These are phyloP conservation scores for Candida endomychidarum DNA, from an alignment of 805 yeast species.

Conservation along the genomic window DNA sequence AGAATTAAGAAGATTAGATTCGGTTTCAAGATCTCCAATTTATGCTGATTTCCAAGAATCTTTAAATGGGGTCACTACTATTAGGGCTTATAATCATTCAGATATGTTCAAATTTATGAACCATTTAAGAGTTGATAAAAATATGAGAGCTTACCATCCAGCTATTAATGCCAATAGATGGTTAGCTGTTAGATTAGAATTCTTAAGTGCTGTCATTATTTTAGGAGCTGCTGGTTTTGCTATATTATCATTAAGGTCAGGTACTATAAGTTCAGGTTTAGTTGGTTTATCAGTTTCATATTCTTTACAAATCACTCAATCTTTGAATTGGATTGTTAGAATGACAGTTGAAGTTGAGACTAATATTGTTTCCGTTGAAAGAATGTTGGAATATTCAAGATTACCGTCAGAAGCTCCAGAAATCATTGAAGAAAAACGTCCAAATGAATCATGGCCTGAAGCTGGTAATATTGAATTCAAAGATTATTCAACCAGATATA, in stretches of 20 bases:
- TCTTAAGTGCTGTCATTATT: constrained; percentile 85
- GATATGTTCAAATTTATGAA: constrained; percentile 64
- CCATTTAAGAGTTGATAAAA: constrained; percentile 72
- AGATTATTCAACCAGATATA: constrained; percentile 41
- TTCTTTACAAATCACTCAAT: constrained; percentile 88
- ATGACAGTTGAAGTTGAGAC: constrained; percentile 99
- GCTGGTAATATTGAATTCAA: constrained; percentile 37
- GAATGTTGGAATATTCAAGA: constrained; percentile 84
- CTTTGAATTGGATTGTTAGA: constrained; percentile 95
- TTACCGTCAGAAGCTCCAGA: constrained; percentile 84
- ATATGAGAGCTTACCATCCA: constrained; percentile 91
- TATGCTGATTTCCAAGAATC: constrained; percentile 86
- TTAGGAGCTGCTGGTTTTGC: constrained; percentile 82
- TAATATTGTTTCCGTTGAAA: constrained; percentile 93
- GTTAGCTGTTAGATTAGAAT: constrained; percentile 93
- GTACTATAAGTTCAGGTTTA: constrained; percentile 80
- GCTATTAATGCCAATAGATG: constrained; percentile 92
- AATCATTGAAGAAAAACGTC: constrained; percentile 61
- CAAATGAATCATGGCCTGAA: constrained; percentile 44
- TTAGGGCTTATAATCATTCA: constrained; percentile 71
- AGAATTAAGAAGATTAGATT: constrained; percentile 79
- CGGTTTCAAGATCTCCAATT: constrained; percentile 76
- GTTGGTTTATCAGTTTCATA: constrained; percentile 94
- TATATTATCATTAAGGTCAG: constrained; percentile 64
- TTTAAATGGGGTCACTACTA: constrained; percentile 69